These are phyloP conservation scores for Trametes versicolor DNA, from an alignment of 1,284 basidiomycete species.

Conservation along the genomic window DNA sequence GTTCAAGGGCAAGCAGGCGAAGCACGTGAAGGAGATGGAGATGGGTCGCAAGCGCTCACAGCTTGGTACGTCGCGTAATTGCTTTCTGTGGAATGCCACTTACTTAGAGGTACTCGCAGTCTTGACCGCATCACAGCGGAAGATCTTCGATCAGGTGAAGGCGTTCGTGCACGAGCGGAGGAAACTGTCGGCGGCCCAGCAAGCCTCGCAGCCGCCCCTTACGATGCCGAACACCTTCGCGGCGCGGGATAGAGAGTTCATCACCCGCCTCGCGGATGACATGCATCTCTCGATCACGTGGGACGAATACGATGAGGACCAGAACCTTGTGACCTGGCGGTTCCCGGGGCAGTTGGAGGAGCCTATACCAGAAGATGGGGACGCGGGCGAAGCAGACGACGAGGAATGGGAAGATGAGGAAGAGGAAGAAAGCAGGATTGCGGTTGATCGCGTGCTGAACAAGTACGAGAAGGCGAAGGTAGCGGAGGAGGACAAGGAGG, in stretches of 20 bases:
- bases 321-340: slow-evolving; percentile 74
- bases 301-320: slow-evolving; percentile 92
- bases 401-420: slow-evolving; percentile 56
- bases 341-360: slow-evolving; percentile 63
- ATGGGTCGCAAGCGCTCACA: slow-evolving; percentile 57
- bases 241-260: slow-evolving; percentile 81
- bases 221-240: slow-evolving; percentile 82
- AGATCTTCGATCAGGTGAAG: slow-evolving; percentile 81
- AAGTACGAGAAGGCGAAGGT: slow-evolving; percentile 92
- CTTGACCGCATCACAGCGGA: slow-evolving; percentile 77
- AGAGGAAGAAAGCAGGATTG: slow-evolving; percentile 61
- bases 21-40: slow-evolving; percentile 72
- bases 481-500: slow-evolving; percentile 71
- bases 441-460: slow-evolving; percentile 84
- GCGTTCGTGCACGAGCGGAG: slow-evolving; percentile 73
- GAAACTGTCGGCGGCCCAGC: slow-evolving; percentile 48
- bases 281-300: slow-evolving; percentile 82
- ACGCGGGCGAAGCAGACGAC: slow-evolving; percentile 44
- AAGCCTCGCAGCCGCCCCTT: slow-evolving; percentile 55
- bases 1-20: slow-evolving; percentile 90
- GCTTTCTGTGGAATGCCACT: slow-evolving; percentile 1
- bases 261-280: slow-evolving; percentile 77
- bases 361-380: slow-evolving; percentile 47
- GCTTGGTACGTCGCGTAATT: slow-evolving; percentile 53
- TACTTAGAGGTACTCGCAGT: slow-evolving; percentile 51